Base-by-base conservation (phyloP, 345 rosid genomes). In the Corchorus capsularis region DNA sequence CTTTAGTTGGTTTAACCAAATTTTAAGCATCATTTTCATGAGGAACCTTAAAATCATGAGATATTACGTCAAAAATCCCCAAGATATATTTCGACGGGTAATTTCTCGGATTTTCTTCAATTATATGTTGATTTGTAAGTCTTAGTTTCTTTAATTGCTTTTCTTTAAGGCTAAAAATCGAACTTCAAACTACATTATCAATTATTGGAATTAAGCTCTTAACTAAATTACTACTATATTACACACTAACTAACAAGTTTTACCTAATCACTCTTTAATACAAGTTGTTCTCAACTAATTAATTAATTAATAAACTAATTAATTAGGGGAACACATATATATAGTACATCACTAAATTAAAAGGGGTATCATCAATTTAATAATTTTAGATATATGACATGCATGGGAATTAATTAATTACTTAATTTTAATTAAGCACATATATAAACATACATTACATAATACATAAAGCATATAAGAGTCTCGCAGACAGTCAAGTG, bases 161-260 rank as follows among this genome's bases (percentile, higher is more conserved):
- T 52, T 52, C 6, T 52, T 2, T 16, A 16, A 12, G 34, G 34
- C n/a, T 8, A 56, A 56, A 27, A 27, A 27, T 27, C 27, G 9
- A 56, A 8, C 1, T 13, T 19, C 1, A 59, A 59, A 59, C 9
- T 27, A 59, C 15, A 27, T 59, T 32, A 12, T 60, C 39, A 60
- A 60, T 60, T 60, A 60, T 60, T 60, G 39, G 63, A 59, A n/a
- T n/a, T n/a, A n/a, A 22, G 63, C 3, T 59, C 63, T 59, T 60
- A 60, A 27, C 27, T 27, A 27, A 27, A 27, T 27, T 27, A 27
- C n/a, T 27, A 27, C 27, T 27, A 12, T 62, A 62, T 62, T 5
- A 61, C 15, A 43, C 66, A 62, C 10, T 15, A 34, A 35, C 10
- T n/a, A 47, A 14, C 6, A 68, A 22, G 15, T 6, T 47, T 13